Conservation (phyloP, 306 rosid genomes). For the Pyrus betulifolia region DNA sequence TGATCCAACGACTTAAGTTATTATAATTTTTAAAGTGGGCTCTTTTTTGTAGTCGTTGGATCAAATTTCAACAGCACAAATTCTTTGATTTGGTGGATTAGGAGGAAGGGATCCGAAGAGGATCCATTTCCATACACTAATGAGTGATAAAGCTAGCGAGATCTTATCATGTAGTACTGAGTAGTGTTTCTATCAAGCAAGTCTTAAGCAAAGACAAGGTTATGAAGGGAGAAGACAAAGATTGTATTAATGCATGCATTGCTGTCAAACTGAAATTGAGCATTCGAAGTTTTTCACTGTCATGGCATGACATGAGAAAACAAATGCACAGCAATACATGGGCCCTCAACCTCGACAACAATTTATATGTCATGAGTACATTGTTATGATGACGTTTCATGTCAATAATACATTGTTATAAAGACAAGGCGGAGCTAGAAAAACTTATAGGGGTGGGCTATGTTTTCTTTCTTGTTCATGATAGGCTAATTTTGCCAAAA, state of each 20-base stretch:
- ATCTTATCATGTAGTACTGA: neutral
- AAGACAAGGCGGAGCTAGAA: no score
- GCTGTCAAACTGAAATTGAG: conserved; percentile 21
- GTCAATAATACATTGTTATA: no score
- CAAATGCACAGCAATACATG: neutral
- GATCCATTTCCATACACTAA: neutral
- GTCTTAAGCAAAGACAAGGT: conserved; percentile 8
- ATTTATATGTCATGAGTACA: neutral
- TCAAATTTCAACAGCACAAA: no score
- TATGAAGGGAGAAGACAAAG: conserved; percentile 9
- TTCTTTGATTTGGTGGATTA: no score
- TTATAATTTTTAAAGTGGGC: no score
- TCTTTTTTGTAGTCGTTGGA: no score
- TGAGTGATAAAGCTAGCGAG: neutral
- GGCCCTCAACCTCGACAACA: neutral
- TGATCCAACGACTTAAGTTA: no score
- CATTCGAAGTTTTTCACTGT: conserved; percentile 28
- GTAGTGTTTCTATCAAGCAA: neutral
- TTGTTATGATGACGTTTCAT: no score
- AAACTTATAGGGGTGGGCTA: neutral
- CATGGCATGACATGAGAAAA: conserved; percentile 18
- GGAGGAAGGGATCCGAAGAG: no score
- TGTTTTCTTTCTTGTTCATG: neutral
- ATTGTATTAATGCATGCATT: neutral
- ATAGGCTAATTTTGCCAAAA: neutral